Evolutionary conservation across 306 rosid genomes (phyloP).

Genomic region (Vachellia collinsii): DNA sequence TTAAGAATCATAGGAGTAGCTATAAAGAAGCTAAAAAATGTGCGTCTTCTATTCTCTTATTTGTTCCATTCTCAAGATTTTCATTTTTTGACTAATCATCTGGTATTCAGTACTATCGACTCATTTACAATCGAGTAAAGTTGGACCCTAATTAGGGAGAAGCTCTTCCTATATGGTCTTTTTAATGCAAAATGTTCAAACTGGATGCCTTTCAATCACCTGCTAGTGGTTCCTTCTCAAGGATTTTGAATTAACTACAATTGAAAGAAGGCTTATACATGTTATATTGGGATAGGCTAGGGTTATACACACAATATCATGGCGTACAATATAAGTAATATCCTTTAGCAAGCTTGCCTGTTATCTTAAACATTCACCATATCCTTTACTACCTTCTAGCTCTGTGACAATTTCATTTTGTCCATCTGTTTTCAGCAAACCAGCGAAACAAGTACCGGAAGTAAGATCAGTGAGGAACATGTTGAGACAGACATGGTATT

Average conservation of each 20-base stretch:
- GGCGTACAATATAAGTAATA: background rate
- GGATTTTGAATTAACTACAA: background rate
- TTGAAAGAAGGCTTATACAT: background rate
- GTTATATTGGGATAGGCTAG: background rate
- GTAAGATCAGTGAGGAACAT: slow-evolving; percentile 37
- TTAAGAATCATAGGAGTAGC: slow-evolving; percentile 78
- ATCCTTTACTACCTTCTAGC: background rate
- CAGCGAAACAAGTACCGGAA: slow-evolving; percentile 38
- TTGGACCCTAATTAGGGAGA: background rate
- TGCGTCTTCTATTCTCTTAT: slow-evolving; percentile 37
- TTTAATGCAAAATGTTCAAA: background rate
- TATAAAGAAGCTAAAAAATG: slow-evolving; percentile 63
- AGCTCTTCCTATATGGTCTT: background rate
- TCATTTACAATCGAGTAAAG: background rate
- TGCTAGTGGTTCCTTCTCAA: background rate
- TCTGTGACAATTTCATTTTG: slow-evolving; percentile 16
- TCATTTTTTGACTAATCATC: background rate
- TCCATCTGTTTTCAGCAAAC: slow-evolving; percentile 38
- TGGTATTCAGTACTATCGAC: background rate
- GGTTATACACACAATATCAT: background rate
- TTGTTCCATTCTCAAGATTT: background rate
- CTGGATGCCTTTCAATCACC: background rate
- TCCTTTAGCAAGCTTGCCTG: background rate
- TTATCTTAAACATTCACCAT: background rate
- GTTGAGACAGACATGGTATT: slow-evolving; percentile 73